These are phyloP conservation scores for Auricularia cornea DNA, from an alignment of 768 basidiomycete genomes.

Conservation along the genomic window DNA sequence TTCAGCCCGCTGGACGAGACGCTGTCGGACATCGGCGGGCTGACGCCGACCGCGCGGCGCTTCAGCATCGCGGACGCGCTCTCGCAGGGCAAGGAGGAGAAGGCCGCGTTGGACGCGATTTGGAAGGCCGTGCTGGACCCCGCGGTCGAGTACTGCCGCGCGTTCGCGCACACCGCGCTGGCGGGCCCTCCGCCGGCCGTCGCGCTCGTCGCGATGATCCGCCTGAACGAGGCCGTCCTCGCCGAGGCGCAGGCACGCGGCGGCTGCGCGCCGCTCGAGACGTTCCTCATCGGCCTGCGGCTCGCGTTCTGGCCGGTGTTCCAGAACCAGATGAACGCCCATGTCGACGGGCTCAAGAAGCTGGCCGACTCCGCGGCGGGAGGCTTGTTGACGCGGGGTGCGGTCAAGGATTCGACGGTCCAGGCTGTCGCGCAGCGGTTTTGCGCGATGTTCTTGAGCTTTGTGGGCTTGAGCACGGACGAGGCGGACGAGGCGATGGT, in stretches of 20 bases:
- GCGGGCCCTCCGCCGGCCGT: conserved; percentile 68
- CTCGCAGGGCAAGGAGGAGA: conserved; percentile 43
- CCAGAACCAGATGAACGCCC: conserved; percentile 78
- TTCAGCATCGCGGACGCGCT: neutral
- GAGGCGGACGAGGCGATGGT: conserved; percentile 89
- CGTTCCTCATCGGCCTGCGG: conserved; percentile 71
- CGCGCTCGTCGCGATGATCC: conserved; percentile 83
- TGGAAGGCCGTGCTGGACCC: conserved; percentile 96
- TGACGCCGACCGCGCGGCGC: conserved; percentile 6
- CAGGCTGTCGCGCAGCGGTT: conserved; percentile 70
- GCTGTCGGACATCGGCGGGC: conserved; percentile 42
- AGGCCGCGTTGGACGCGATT: conserved; percentile 47
- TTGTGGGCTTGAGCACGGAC: conserved; percentile 71
- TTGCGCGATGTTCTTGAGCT: conserved; percentile 69
- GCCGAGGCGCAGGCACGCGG: conserved; percentile 66
- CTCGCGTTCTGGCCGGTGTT: conserved; percentile 91
- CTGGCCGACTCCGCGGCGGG: conserved; percentile 65
- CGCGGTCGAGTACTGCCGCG: conserved; percentile 77
- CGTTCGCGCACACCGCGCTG: conserved; percentile 59
- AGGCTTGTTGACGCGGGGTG: conserved; percentile 52
- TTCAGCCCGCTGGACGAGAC: neutral
- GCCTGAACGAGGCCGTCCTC: conserved; percentile 76
- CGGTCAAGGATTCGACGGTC: conserved; percentile 63
- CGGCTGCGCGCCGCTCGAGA: conserved; percentile 65
- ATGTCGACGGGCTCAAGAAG: conserved; percentile 75